Conservation (phyloP, 371 early-diverging fungal genomes). For the Mucor plumbeus region DNA sequence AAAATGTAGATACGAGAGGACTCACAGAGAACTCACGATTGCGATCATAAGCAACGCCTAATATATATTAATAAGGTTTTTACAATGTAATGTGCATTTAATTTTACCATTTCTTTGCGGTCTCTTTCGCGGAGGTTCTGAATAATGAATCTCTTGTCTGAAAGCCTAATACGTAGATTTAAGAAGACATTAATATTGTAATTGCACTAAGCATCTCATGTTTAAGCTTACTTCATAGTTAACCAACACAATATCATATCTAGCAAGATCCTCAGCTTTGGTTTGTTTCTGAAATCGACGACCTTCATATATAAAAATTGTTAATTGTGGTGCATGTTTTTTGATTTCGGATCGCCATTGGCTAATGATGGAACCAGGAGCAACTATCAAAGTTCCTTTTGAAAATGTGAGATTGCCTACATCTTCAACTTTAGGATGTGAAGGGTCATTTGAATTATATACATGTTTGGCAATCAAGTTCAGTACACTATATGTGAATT, state of each 20-base stretch:
- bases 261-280: constrained; percentile 37
- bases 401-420: constrained; percentile 19
- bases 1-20: constrained; percentile 56
- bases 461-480: constrained; percentile 48
- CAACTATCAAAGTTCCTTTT: constrained; percentile 66
- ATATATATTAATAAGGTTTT: no score
- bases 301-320: constrained; percentile 38
- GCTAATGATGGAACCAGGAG: constrained; percentile 62
- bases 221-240: constrained; percentile 50
- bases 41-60: constrained; percentile 13
- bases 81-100: no score
- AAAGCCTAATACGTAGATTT: constrained; percentile 32
- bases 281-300: constrained; percentile 9
- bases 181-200: not conserved
- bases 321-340: constrained; percentile 51
- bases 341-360: constrained; percentile 71
- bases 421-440: constrained; percentile 4
- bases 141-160: constrained; percentile 56
- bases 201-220: not conserved
- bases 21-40: constrained; percentile 35
- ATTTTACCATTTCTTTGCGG: constrained; percentile 34
- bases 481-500: constrained; percentile 45
- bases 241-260: constrained; percentile 63
- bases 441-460: constrained; percentile 12
- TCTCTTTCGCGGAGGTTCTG: constrained; percentile 32